Evolutionary conservation across 225 moss, liverwort and hornwort genomes (phyloP), one percentile per base, ranked within the genome.

Genomic region (Sphagnum contortum): DNA sequence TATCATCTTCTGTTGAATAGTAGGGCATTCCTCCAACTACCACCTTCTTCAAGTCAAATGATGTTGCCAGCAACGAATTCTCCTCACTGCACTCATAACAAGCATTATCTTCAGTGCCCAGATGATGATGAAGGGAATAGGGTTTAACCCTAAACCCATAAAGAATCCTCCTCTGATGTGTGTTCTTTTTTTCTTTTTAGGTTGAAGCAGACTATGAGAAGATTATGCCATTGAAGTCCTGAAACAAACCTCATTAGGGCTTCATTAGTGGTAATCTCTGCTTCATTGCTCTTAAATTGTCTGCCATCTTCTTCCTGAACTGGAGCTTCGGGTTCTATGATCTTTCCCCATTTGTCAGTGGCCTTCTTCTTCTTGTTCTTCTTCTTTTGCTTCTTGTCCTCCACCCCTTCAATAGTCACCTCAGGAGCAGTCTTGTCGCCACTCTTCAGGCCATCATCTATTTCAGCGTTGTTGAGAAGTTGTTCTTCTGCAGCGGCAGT

Each of bases 11-110:
- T 0, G 77, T 73, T 1, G 70, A 51, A 60, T 77, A 84, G 72
- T 98, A 98, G 0, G 78, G 89, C 81, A 89, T 89, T 2, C 82
- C 91, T 45, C 90, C 83, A 2, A 91, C 87, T 59, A 84, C 70
- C 2, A 98, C 72, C 65, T 87, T 92, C 68, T 76, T 74, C 0
- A 60, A 79, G 3, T 93, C 72, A 2, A 5, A 29, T 29, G 29
- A 29, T 29, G 29, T 29, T 29, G 29, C 29, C 29, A 29, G 29
- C 61, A 74, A 79, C 53, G 69, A 66, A 65, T 82, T 82, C 66
- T 80, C 79, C 48, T 57, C 5, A 14, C 80, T 79, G 71, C 12
- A 12, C 2, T 10, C 47, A 4, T 13, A 8, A 44, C 8, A 13
- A 58, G 3, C 2, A 5, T 13, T 58, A 29, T 13, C 29, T 5